Evolutionary conservation across 257 asterid species (phyloP).

Genomic region (Przewalskia tangutica): DNA sequence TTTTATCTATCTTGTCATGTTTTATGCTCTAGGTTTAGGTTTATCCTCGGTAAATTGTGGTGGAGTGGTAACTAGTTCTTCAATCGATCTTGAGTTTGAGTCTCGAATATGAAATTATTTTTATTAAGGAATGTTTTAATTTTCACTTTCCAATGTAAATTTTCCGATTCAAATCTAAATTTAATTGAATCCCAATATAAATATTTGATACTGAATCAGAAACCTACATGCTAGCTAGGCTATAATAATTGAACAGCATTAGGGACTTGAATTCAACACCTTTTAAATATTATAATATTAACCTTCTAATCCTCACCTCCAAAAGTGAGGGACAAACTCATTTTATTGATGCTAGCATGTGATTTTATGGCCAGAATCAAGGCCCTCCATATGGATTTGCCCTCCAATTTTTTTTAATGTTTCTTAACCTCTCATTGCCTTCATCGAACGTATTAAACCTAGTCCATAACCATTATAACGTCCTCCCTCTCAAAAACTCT

Average conservation of each 20-base stretch:
- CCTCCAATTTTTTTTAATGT: constrained; percentile 14
- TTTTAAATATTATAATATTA: not conserved
- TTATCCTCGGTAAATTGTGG: not conserved
- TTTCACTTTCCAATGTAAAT: too few relatives aligned
- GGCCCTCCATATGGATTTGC: constrained; percentile 28
- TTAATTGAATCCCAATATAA: not conserved
- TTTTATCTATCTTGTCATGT: constrained; percentile 49
- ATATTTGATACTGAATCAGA: accelerated
- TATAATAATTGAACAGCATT: constrained; percentile 12
- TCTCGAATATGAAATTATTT: not conserved
- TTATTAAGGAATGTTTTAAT: not conserved
- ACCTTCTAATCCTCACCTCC: constrained; percentile 28
- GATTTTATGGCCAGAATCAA: constrained; percentile 33
- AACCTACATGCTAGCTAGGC: constrained; percentile 16
- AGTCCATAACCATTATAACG: constrained; percentile 2
- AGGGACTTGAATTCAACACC: constrained; percentile 2
- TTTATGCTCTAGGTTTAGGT: constrained; percentile 25
- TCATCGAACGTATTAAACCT: not conserved
- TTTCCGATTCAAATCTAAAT: too few relatives aligned
- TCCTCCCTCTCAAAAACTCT: constrained; percentile 2
- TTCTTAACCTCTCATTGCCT: constrained; percentile 7
- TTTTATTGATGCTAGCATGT: constrained; percentile 40
- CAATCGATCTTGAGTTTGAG: not conserved
- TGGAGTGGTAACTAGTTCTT: not conserved
- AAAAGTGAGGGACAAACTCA: constrained; percentile 64